phyloP scores from a whole-genome alignment of 257 asterid genomes.

The Striga asiatica region DNA sequence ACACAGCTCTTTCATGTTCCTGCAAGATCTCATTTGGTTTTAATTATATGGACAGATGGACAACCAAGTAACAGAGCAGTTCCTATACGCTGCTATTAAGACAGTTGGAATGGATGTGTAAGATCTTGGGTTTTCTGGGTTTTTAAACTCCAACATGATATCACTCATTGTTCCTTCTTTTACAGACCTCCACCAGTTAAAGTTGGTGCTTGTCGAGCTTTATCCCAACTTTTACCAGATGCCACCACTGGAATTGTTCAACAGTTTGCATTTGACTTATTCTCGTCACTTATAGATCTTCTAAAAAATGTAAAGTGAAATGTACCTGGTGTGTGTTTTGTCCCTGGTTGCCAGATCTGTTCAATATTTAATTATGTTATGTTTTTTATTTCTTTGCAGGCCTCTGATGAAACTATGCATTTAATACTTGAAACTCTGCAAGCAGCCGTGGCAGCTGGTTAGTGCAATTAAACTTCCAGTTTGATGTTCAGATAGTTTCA shows the following conservation, averaged over 20 bases:
- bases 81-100: slow-evolving; percentile 64
- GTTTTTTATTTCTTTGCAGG: slow-evolving; percentile 37
- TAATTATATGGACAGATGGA: slow-evolving; percentile 53
- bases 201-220: slow-evolving; percentile 94
- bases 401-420: slow-evolving; percentile 97
- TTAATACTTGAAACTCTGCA: slow-evolving; percentile 87
- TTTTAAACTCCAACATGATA: slow-evolving; percentile 7
- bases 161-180: slow-evolving; percentile 15
- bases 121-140: slow-evolving; percentile 20
- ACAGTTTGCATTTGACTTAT: slow-evolving; percentile 52
- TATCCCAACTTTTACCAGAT: slow-evolving; percentile 77
- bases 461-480: slow-evolving; percentile 19
- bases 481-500: slow-evolving; percentile 7
- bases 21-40: slow-evolving; percentile 15
- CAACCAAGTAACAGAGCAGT: slow-evolving; percentile 50
- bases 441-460: slow-evolving; percentile 85
- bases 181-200: slow-evolving; percentile 85
- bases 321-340: slow-evolving; percentile 7
- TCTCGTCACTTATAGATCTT: slow-evolving; percentile 77
- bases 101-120: slow-evolving; percentile 91
- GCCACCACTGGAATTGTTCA: slow-evolving; percentile 47
- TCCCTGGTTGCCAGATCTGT: not conserved
- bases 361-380: slow-evolving; percentile 12
- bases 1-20: slow-evolving; percentile 2
- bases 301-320: slow-evolving; percentile 62